Evolutionary conservation across 2,329 filamentous ascomycete species (phyloP).

Genomic region (Pyrenochaeta sp.): DNA sequence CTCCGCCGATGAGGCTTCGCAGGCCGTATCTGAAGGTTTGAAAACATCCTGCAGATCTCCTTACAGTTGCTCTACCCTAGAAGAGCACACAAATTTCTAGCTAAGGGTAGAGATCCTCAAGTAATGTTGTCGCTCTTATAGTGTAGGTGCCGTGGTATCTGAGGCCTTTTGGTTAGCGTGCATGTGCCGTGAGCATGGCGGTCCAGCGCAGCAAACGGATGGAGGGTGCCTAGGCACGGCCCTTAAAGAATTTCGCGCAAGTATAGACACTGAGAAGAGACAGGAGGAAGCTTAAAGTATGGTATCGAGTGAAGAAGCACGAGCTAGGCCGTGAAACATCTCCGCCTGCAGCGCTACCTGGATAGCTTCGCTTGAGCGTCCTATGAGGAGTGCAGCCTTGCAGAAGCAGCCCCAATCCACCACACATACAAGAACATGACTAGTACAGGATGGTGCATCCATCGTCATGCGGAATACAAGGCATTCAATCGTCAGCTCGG

Average conservation of each 20-base stretch:
- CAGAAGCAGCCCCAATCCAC: no score
- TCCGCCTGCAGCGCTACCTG: constrained; percentile 19
- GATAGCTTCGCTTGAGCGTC: no score
- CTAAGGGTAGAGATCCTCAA: no score
- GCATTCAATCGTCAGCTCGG: neutral
- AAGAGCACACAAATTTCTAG: no score
- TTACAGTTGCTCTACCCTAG: no score
- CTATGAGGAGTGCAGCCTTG: no score
- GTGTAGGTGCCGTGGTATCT: no score
- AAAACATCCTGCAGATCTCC: constrained; percentile 15
- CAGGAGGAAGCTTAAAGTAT: constrained; percentile 4
- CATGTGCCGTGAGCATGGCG: no score
- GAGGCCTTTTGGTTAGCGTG: no score
- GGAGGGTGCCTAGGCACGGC: no score
- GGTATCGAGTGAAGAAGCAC: constrained; percentile 6
- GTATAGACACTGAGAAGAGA: neutral
- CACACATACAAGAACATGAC: neutral
- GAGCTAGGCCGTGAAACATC: constrained; percentile 14
- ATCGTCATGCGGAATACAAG: neutral
- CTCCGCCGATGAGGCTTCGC: constrained; percentile 30
- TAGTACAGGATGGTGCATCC: neutral
- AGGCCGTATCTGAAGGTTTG: constrained; percentile 27
- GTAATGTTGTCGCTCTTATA: no score
- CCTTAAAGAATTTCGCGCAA: no score
- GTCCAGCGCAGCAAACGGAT: neutral